A percentile compares a stretch with the other conserved stretches of the same genome.
These are phyloP conservation scores for Penicillium sp. DNA, from an alignment of 2,329 filamentous ascomycete species.

Conservation along the genomic window DNA sequence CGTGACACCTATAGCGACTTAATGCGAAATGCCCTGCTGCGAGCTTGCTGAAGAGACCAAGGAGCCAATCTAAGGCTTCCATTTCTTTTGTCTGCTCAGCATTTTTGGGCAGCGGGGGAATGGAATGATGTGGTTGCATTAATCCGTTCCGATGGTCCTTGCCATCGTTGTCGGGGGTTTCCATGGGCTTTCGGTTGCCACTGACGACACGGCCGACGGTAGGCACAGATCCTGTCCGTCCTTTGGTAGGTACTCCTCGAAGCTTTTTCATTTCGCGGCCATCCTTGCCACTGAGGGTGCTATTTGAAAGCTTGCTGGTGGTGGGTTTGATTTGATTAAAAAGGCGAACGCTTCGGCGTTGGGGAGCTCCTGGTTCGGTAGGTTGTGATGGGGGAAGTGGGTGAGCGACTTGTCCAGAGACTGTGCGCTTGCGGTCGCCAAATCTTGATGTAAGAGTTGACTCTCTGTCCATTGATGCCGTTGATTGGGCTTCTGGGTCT, in stretches of 20 bases:
- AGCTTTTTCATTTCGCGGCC: conserved; percentile 80
- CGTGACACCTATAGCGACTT: conserved; percentile 74
- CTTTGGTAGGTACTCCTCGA: conserved; percentile 72
- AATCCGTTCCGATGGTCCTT: conserved; percentile 57
- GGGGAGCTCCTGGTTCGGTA: conserved; percentile 64
- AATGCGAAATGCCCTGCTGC: conserved; percentile 78
- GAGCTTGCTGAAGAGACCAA: conserved; percentile 81
- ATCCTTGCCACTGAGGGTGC: conserved; percentile 61
- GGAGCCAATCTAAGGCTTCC: conserved; percentile 73
- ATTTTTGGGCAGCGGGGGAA: conserved; percentile 33
- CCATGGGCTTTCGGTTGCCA: conserved; percentile 75
- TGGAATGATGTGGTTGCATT: conserved; percentile 29
- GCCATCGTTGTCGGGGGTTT: conserved; percentile 66
- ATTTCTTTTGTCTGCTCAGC: conserved; percentile 66
- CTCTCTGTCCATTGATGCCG: conserved; percentile 35
- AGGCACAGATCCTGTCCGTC: conserved; percentile 64
- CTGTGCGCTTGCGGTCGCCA: conserved; percentile 79
- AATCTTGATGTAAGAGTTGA: conserved; percentile 36
- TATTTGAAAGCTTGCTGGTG: conserved; percentile 62
- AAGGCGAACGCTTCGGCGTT: conserved; percentile 72
- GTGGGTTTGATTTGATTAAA: conserved; percentile 71
- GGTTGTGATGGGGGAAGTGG: conserved; percentile 54
- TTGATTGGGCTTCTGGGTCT: conserved; percentile 43
- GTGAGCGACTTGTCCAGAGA: conserved; percentile 74
- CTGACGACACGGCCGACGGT: conserved; percentile 85